Evolutionary conservation across 352 stramenopile genomes (phyloP).

Genomic region (Phytophthora sansomeana): DNA sequence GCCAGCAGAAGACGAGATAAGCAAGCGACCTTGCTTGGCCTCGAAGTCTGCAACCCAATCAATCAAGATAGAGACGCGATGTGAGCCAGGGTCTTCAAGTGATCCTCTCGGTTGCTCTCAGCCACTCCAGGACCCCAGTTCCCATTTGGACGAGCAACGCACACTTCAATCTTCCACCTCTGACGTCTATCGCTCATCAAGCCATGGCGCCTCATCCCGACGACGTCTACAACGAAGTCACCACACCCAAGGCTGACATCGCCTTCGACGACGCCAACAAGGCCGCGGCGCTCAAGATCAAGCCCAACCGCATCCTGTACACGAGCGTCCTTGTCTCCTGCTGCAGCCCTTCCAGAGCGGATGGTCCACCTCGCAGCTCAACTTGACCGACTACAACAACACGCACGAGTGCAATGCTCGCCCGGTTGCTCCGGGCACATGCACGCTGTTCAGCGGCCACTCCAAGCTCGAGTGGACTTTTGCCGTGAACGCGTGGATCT

Average conservation of each 20-base stretch:
- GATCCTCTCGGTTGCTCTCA: conserved; percentile 47
- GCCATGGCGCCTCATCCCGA: neutral
- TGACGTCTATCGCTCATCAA: neutral
- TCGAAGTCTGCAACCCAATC: conserved; percentile 17
- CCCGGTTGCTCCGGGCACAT: conserved; percentile 41
- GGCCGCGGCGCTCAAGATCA: conserved; percentile 8
- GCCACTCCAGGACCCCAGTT: conserved; percentile 46
- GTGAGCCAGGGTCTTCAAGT: neutral
- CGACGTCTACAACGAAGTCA: conserved; percentile 16
- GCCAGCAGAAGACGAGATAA: conserved; percentile 8
- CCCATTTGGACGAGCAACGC: conserved; percentile 1
- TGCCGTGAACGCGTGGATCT: conserved; percentile 10
- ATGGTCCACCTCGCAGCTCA: conserved; percentile 59
- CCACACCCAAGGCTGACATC: conserved; percentile 4
- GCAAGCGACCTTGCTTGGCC: conserved; percentile 7
- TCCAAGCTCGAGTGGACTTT: conserved; percentile 37
- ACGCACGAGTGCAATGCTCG: conserved; percentile 40
- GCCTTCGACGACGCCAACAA: conserved; percentile 25
- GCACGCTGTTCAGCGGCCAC: conserved; percentile 50
- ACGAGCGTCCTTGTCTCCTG: conserved; percentile 7
- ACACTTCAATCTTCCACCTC: neutral
- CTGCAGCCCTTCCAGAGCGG: conserved; percentile 44
- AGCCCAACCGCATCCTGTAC: conserved; percentile 21
- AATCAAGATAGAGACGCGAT: conserved; percentile 20
- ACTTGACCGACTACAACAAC: conserved; percentile 57